Percentiles rank a stretch among this genome's conserved stretches.
Evolutionary conservation across 2,329 filamentous ascomycete species (phyloP).

Genomic region (Penicillium sumatraense): DNA sequence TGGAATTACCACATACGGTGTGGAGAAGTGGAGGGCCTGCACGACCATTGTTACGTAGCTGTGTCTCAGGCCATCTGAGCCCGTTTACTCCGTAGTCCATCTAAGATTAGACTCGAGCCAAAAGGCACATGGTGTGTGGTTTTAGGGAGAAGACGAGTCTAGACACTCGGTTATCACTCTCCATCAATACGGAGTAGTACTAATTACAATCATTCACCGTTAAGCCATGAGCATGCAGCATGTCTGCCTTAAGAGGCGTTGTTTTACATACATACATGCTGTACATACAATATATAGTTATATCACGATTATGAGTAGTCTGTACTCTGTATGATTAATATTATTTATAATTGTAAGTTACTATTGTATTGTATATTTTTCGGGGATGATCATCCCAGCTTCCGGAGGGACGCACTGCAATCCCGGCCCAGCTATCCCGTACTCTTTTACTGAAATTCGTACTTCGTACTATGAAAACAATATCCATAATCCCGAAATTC

Average conservation of each 20-base stretch:
- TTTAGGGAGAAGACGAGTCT: background rate
- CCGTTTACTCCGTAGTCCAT: background rate
- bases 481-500: background rate
- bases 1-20: constrained; percentile 2
- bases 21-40: constrained; percentile 5
- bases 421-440: background rate
- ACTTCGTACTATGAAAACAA: no score
- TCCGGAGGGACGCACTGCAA: background rate
- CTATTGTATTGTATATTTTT: background rate
- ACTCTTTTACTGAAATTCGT: no score
- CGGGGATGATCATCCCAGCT: constrained; percentile 7
- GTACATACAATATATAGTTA: no score
- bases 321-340: background rate
- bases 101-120: constrained; percentile 9
- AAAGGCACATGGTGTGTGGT: background rate
- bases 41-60: constrained; percentile 10
- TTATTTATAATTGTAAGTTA: background rate
- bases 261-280: no score
- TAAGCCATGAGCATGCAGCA: background rate
- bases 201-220: background rate
- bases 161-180: constrained; percentile 3
- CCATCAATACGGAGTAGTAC: no score
- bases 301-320: no score
- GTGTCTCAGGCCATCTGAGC: constrained; percentile 14
- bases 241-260: background rate